A percentile compares a stretch with the other conserved stretches of the same genome.
phyloP scores from a whole-genome alignment of 2,329 filamentous ascomycete species.

The Chaetomiaceae sp. region DNA sequence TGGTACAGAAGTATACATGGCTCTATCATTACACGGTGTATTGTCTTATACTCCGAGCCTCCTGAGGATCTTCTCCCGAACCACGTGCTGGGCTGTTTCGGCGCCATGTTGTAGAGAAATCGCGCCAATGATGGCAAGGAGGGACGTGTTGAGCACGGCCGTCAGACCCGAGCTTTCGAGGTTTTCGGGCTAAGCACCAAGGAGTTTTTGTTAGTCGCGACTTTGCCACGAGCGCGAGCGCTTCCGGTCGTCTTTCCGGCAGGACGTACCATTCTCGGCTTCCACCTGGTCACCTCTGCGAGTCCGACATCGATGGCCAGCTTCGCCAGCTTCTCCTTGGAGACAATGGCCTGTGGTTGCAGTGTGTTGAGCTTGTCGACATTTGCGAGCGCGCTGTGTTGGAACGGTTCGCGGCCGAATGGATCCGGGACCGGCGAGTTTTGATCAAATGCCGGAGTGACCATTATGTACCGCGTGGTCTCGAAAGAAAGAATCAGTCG shows the following conservation, averaged over 20 bases:
- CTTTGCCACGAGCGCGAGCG: background rate
- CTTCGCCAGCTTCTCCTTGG: slow-evolving; percentile 59
- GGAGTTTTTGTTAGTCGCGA: slow-evolving; percentile 6
- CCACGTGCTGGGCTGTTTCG: slow-evolving; percentile 67
- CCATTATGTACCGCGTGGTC: slow-evolving; percentile 22
- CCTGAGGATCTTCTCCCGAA: slow-evolving; percentile 69
- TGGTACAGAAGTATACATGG: slow-evolving; percentile 27
- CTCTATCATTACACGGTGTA: slow-evolving; percentile 11
- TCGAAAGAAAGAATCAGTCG: slow-evolving; percentile 28
- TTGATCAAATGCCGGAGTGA: slow-evolving; percentile 8
- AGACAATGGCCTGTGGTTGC: slow-evolving; percentile 57
- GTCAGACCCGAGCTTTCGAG: slow-evolving; percentile 68
- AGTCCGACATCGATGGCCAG: slow-evolving; percentile 69
- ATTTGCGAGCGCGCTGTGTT: slow-evolving; percentile 65
- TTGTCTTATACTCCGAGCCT: slow-evolving; percentile 27
- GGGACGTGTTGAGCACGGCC: slow-evolving; percentile 66
- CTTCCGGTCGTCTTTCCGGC: background rate
- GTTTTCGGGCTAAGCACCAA: slow-evolving; percentile 50
- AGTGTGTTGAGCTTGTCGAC: slow-evolving; percentile 64
- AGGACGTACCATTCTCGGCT: slow-evolving; percentile 70
- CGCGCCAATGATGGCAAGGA: slow-evolving; percentile 85
- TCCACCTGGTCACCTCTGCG: slow-evolving; percentile 77
- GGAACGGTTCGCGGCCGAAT: slow-evolving; percentile 58
- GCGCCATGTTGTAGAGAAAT: slow-evolving; percentile 84
- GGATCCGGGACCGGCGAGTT: slow-evolving; percentile 20